Conservation (phyloP, 371 early-diverging fungal species). For the Dichotomocladium elegans region DNA sequence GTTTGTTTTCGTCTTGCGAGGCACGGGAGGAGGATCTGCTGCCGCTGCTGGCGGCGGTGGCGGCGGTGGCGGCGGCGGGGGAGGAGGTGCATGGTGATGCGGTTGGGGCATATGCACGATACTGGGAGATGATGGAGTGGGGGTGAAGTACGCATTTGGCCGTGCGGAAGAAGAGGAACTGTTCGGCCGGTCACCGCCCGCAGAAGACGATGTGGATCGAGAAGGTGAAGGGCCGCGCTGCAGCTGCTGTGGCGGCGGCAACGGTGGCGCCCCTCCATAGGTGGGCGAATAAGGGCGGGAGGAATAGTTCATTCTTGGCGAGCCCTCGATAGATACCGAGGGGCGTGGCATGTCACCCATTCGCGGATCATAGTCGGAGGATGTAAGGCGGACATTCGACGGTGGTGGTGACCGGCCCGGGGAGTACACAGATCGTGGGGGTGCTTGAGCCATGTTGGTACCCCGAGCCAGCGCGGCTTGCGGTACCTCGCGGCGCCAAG, state of each 20-base stretch:
- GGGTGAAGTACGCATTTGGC: constrained; percentile 23
- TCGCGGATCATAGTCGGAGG: constrained; percentile 37
- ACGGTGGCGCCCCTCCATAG: background rate
- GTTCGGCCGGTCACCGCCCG: constrained; percentile 1
- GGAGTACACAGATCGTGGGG: constrained; percentile 10
- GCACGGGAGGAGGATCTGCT: constrained; percentile 14
- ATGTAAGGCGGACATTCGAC: constrained; percentile 8
- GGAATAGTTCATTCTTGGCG: constrained; percentile 25
- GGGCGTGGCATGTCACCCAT: constrained; percentile 43
- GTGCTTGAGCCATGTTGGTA: constrained; percentile 15
- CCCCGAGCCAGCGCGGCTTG: constrained; percentile 31
- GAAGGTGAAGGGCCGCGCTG: constrained; percentile 33
- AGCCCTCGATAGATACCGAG: constrained; percentile 27
- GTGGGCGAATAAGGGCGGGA: constrained; percentile 20
- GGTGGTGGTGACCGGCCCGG: constrained; percentile 12
- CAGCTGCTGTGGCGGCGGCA: constrained; percentile 2
- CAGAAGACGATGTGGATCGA: constrained; percentile 22
- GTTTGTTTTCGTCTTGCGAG: background rate
- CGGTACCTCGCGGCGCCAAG: constrained; percentile 40
- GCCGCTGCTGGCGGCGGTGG: constrained; percentile 23
- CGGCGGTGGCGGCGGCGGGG: constrained; percentile 4
- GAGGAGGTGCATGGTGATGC: constrained; percentile 14
- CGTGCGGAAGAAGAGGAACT: constrained; percentile 4
- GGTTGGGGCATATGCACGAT: constrained; percentile 8
- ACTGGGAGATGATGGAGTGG: constrained; percentile 24